Conservation (phyloP, 208 protist species). For the Trypanosoma cruzi region DNA sequence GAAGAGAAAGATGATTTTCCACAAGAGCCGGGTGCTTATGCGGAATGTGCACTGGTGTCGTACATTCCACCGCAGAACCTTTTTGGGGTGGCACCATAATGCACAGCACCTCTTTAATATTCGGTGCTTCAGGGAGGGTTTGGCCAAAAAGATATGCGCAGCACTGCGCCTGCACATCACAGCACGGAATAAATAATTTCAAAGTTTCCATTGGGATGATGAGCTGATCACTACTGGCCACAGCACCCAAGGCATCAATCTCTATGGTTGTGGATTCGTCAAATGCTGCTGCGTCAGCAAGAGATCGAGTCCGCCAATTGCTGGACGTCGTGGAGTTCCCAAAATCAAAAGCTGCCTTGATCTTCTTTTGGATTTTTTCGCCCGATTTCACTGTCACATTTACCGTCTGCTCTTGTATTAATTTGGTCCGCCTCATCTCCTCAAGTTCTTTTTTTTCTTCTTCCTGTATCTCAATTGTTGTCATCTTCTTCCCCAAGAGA, state of each 20-base stretch:
- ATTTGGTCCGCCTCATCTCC: slow-evolving; percentile 92
- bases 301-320: slow-evolving; percentile 84
- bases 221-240: slow-evolving; percentile 82
- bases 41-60: slow-evolving; percentile 67
- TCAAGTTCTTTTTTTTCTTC: slow-evolving; percentile 99
- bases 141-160: slow-evolving; percentile 89
- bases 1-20: slow-evolving; percentile 75
- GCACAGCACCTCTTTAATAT: slow-evolving; percentile 89
- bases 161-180: slow-evolving; percentile 85
- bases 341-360: slow-evolving; percentile 88
- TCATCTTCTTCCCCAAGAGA: slow-evolving; percentile 99
- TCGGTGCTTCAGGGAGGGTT: slow-evolving; percentile 74
- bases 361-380: slow-evolving; percentile 77
- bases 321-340: slow-evolving; percentile 60
- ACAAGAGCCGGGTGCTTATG: slow-evolving; percentile 54
- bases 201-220: slow-evolving; percentile 78
- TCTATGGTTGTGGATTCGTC: slow-evolving; percentile 66
- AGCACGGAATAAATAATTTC: slow-evolving; percentile 75
- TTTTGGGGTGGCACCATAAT: slow-evolving; percentile 88
- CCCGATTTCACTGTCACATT: slow-evolving; percentile 61
- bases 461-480: slow-evolving; percentile 97
- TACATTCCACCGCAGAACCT: slow-evolving; percentile 60
- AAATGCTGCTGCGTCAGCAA: slow-evolving; percentile 78
- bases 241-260: slow-evolving; percentile 58
- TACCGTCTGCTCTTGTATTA: slow-evolving; percentile 63